Percentiles rank a stretch among this genome's conserved stretches.
Conservation (phyloP, 176 grass and related monocot genomes). For the Panicum miliaceum region DNA sequence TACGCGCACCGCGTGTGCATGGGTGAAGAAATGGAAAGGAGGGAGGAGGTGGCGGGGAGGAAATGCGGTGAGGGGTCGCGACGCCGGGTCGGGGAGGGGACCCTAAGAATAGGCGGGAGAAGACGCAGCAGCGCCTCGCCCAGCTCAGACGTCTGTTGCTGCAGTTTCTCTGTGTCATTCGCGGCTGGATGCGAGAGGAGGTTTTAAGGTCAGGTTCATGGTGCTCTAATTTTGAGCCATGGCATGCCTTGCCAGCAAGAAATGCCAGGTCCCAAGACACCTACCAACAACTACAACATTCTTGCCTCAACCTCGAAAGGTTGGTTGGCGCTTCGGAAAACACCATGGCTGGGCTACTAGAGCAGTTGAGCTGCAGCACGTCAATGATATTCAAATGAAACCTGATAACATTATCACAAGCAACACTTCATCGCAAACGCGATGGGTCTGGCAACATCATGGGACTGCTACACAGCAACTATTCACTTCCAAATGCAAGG, state of each 20-base stretch:
- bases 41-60: constrained; percentile 55
- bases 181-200: not conserved
- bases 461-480: not conserved
- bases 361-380: not conserved
- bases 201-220: constrained; percentile 5
- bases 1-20: constrained; percentile 41
- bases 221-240: not conserved
- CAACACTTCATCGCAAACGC: not conserved
- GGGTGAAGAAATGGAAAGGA: constrained; percentile 37
- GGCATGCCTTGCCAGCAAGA: not conserved
- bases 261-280: not conserved
- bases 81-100: not conserved
- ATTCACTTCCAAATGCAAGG: not conserved
- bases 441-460: not conserved
- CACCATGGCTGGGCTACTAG: not conserved
- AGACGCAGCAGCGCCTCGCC: not conserved
- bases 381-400: not conserved
- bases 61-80: constrained; percentile 23
- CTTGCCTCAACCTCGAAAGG: not conserved
- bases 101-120: constrained; percentile 72
- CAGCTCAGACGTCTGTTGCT: constrained; percentile 34
- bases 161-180: constrained; percentile 1
- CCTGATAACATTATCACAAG: not conserved
- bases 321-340: not conserved
- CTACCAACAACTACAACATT: not conserved